Base-by-base conservation (phyloP, 2,329 filamentous ascomycete genomes). In the Fusarium subtropicale region DNA sequence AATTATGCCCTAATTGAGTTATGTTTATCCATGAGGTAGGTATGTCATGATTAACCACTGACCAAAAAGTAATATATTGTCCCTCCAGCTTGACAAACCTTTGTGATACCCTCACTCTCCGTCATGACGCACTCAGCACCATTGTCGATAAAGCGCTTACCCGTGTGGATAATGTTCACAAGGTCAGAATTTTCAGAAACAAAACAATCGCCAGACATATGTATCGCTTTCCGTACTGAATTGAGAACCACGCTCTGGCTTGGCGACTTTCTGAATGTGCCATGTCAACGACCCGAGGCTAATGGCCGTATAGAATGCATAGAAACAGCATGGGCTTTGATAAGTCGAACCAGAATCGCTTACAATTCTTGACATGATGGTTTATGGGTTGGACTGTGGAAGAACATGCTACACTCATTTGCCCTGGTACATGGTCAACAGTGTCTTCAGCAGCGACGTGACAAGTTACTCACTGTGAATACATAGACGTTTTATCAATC, bases 61-160 rank as follows among this genome's bases (percentile, higher is more conserved):
- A 52, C 1, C 85, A 85, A 79, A 85, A 87, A 0, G 84, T 86
- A 71, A 87, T 84, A 10, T 83, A 82, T 74, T 82, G 87, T 4
- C 85, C 58, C 84, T 77, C 86, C 86, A 87, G 79, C 53, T 76
- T 78, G 9, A 87, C 84, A 54, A 54, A 87, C 87, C 77, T 87
- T 85, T 1, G 85, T 87, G 66, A 88, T 87, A 0, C 85, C 85
- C 75, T 87, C 85, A n/a, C 84, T 86, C 71, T 88, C 85, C 56
- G 87, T 85, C 85, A 88, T 88, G 69, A 87, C 79, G 11, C 84
- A 77, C 73, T 87, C 85, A 5, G 88, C 84, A 0, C 85, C 85
- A 0, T 79, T 82, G 20, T 83, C 79, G 18, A 87, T 78, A 66
- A 87, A 87, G 42, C 78, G 77, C 60, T 78, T 82, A 13, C 83